Conservation (phyloP, 2,329 filamentous ascomycete species). For the Orbilia quercus region DNA sequence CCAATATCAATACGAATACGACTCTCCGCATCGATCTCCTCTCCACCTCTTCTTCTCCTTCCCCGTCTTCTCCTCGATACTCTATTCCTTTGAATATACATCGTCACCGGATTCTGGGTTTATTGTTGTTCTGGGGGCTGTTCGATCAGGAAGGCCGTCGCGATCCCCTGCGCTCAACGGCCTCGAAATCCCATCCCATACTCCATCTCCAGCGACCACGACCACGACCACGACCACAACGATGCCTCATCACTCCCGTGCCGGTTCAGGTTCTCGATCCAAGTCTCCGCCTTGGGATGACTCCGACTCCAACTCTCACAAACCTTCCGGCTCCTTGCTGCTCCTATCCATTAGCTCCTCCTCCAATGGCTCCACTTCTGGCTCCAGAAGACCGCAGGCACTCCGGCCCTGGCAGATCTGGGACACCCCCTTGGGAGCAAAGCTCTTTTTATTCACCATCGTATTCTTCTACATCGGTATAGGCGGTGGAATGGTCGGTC, state of each 20-base stretch:
- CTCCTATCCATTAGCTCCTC: constrained; percentile 47
- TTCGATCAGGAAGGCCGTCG: constrained; percentile 16
- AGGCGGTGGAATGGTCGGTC: constrained; percentile 58
- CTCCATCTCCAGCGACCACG: constrained; percentile 1
- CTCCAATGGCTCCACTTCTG: constrained; percentile 25
- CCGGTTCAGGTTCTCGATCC: constrained; percentile 36
- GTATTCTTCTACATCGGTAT: constrained; percentile 56
- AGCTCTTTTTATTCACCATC: constrained; percentile 58
- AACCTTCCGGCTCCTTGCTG: constrained; percentile 34
- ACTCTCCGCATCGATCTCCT: background rate
- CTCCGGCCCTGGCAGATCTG: constrained; percentile 56
- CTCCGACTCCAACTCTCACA: constrained; percentile 19
- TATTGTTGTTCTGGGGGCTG: too few relatives aligned
- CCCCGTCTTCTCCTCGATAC: background rate
- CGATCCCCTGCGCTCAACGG: constrained; percentile 4
- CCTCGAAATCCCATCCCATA: background rate
- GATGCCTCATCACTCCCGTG: constrained; percentile 47
- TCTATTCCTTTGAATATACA: too few relatives aligned
- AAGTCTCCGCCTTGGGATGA: constrained; percentile 49
- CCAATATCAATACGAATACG: too few relatives aligned
- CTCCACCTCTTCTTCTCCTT: background rate
- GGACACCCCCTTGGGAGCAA: constrained; percentile 55
- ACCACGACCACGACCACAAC: too few relatives aligned
- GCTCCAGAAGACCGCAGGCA: constrained; percentile 28
- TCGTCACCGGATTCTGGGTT: too few relatives aligned